phyloP scores from a whole-genome alignment of 1,139 yeast species.

The Debaryomyces sp. region DNA sequence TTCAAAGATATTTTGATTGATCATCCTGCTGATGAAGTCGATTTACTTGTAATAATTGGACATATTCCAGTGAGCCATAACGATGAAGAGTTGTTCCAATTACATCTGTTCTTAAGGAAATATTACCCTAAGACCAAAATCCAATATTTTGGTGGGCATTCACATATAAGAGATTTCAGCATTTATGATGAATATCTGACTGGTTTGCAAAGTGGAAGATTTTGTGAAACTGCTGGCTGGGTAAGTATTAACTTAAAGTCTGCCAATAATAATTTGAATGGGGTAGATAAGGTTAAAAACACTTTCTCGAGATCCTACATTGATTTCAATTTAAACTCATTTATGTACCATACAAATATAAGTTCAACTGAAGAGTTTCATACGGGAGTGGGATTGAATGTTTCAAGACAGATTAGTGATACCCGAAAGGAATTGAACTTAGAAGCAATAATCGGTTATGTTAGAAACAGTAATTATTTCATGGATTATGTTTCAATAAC shows the following conservation, averaged over 20 bases:
- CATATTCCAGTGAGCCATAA: constrained; percentile 73
- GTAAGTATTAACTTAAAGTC: constrained; percentile 53
- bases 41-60: constrained; percentile 70
- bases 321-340: constrained; percentile 76
- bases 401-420: constrained; percentile 47
- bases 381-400: constrained; percentile 54
- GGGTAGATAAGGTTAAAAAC: constrained; percentile 14
- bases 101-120: constrained; percentile 58
- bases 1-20: constrained; percentile 53
- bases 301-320: constrained; percentile 65
- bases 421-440: constrained; percentile 55
- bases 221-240: constrained; percentile 92
- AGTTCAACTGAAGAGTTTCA: constrained; percentile 30
- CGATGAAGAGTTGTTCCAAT: constrained; percentile 56
- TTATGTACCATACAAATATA: constrained; percentile 59
- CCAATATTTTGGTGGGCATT: constrained; percentile 93
- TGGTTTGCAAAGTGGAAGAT: constrained; percentile 88
- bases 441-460: constrained; percentile 62
- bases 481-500: constrained; percentile 70
- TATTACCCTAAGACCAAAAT: constrained; percentile 65
- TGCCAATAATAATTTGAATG: constrained; percentile 5
- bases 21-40: constrained; percentile 52
- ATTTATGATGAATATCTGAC: constrained; percentile 67
- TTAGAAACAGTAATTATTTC: constrained; percentile 60
- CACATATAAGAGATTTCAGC: constrained; percentile 85